phyloP scores from a whole-genome alignment of 2,329 filamentous ascomycete genomes.

The Colletotrichum orchidophilum region DNA sequence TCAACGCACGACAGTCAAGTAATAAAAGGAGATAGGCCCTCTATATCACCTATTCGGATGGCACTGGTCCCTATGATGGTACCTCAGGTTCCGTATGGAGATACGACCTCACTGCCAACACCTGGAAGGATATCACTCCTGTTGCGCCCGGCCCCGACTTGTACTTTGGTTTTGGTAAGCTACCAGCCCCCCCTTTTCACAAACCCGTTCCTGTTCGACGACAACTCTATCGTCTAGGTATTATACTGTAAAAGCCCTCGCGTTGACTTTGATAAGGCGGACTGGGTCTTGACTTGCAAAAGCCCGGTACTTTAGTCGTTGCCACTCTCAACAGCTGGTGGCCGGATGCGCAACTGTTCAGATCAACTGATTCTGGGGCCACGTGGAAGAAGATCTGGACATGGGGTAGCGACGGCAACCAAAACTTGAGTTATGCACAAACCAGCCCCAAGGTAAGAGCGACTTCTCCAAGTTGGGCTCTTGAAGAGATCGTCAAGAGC shows the following conservation, averaged over 20 bases:
- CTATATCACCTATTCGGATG: slow-evolving; percentile 65
- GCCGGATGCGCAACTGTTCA: slow-evolving; percentile 65
- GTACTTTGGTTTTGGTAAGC: slow-evolving; percentile 61
- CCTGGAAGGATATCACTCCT: slow-evolving; percentile 67
- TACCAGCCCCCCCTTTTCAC: background rate
- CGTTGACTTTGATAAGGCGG: slow-evolving; percentile 42
- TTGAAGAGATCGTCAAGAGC: background rate
- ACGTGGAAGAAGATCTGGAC: slow-evolving; percentile 65
- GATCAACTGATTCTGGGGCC: slow-evolving; percentile 63
- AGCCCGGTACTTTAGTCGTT: slow-evolving; percentile 65
- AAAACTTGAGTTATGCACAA: slow-evolving; percentile 57
- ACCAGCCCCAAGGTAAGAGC: slow-evolving; percentile 49
- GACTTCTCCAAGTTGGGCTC: no score
- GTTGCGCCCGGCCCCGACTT: slow-evolving; percentile 53
- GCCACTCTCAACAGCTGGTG: slow-evolving; percentile 68
- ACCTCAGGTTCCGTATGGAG: slow-evolving; percentile 61
- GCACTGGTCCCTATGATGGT: slow-evolving; percentile 67
- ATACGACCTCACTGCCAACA: slow-evolving; percentile 58
- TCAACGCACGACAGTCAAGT: slow-evolving; percentile 65
- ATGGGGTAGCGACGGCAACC: slow-evolving; percentile 56
- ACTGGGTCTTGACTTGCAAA: slow-evolving; percentile 61
- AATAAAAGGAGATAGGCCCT: slow-evolving; percentile 51
- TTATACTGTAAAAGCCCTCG: no score
- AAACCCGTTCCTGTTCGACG: rapidly evolving
- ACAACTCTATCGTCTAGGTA: rapidly evolving